These are phyloP conservation scores for Clarireedia monteithiana DNA, from an alignment of 2,329 filamentous ascomycete genomes.

Conservation along the genomic window DNA sequence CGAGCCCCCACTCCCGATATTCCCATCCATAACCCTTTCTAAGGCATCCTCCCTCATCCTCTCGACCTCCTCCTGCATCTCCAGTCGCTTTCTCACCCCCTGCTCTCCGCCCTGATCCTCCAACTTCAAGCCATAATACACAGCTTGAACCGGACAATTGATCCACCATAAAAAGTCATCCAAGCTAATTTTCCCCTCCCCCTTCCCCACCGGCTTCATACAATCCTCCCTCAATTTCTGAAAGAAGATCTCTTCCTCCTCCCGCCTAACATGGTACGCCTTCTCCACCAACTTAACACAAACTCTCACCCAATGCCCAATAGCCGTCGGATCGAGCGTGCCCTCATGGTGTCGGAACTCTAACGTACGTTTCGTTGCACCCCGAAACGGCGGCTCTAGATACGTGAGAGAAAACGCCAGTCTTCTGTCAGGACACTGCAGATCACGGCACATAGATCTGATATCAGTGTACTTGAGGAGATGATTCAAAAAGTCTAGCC, in stretches of 20 bases:
- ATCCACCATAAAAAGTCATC: neutral
- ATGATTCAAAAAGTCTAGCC: neutral
- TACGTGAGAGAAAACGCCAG: neutral
- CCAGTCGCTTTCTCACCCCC: neutral
- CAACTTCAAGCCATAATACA: neutral
- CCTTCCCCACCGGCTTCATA: neutral
- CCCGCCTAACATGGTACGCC: neutral
- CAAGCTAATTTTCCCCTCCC: neutral
- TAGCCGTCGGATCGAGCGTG: conserved; percentile 11
- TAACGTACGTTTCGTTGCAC: conserved; percentile 11
- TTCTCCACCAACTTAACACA: conserved; percentile 12
- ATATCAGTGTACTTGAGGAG: neutral
- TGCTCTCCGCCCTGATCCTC: too few relatives aligned
- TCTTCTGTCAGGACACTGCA: neutral
- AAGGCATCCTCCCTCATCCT: too few relatives aligned
- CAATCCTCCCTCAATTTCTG: neutral
- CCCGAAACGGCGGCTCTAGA: neutral
- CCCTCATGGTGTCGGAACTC: conserved; percentile 26
- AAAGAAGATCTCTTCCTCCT: neutral
- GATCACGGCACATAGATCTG: neutral
- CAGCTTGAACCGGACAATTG: neutral
- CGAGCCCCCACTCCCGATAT: too few relatives aligned
- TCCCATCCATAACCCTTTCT: too few relatives aligned
- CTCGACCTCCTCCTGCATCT: neutral
- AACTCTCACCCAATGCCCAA: conserved; percentile 16